Evolutionary conservation across 768 basidiomycete genomes (phyloP), one percentile per base, ranked within the genome.

Genomic region (Neoboletus brunneissimus): DNA sequence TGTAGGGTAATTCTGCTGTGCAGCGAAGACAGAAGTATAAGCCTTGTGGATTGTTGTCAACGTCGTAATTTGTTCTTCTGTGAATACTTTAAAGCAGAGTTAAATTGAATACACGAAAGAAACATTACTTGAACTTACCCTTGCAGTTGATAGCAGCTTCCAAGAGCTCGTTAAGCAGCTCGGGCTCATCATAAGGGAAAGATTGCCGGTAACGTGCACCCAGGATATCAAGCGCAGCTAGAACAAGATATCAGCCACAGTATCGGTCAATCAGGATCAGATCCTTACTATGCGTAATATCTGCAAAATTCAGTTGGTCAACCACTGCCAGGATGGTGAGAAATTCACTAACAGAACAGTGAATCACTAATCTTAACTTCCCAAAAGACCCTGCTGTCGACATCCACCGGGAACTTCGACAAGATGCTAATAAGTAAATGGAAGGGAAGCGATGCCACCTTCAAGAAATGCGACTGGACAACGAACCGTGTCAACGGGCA

Each of bases 391-490:
- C 85, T 79, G 57, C 88, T 88, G 59, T 91, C 89, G 23, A 82
- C 76, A 60, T 91, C 89, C 25, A 79, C 73, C 1, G 91, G 91
- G 72, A 92, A 90, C 72, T 91, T 93, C 61, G 80, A 81, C 57
- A 93, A 67, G 51, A 91, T 78, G 57, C 87, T 87, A 57, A 85
- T 78, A 44, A 94, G 77, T n/a, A 81, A 83, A 67, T 91, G 83
- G 76, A 89, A 92, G 0, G 91, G 91, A 43, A 94, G 77, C 3
- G 82, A 86, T 3, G 90, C 86, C 27, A 88, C 88, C 75, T 94
- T 94, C 63, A 94, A 76, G 76, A 93, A 94, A 67, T 91, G 91
- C 18, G 89, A 86, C 89, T 92, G 2, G 20, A 56, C 37, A 48
- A 54, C 4, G 51, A 55, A 34, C 45, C 25, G 11, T 18, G 48